Conservation (phyloP, 2,329 filamentous ascomycete genomes). For the Claviceps spartinae region DNA sequence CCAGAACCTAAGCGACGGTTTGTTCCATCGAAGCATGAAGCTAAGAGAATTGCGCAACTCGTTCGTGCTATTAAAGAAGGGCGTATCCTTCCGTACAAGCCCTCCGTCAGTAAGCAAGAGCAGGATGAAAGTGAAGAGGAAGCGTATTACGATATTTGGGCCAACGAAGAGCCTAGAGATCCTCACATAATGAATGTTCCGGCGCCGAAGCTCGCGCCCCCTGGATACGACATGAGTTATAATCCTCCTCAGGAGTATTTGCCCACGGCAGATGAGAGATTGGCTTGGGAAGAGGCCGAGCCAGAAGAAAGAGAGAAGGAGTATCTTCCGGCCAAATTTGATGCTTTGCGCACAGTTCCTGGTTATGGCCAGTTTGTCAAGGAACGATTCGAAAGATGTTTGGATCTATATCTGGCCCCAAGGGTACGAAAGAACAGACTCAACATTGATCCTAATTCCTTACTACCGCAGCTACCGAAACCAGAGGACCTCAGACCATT, state of each 20-base stretch:
- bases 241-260: conserved; percentile 93
- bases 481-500: conserved; percentile 92
- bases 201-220: conserved; percentile 83
- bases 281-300: conserved; percentile 73
- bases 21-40: conserved; percentile 91
- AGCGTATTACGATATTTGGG: conserved; percentile 82
- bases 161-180: conserved; percentile 70
- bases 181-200: conserved; percentile 90
- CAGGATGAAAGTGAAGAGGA: conserved; percentile 60
- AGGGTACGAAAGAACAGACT: conserved; percentile 84
- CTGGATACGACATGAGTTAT: conserved; percentile 90
- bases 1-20: conserved; percentile 95
- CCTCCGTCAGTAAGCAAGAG: conserved; percentile 51
- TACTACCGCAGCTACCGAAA: conserved; percentile 83
- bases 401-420: conserved; percentile 91
- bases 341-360: conserved; percentile 78
- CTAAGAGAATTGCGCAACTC: conserved; percentile 92
- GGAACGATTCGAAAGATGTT: conserved; percentile 87
- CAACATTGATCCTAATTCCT: conserved; percentile 88
- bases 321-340: conserved; percentile 71
- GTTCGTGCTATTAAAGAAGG: conserved; percentile 92
- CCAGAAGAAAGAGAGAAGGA: conserved; percentile 85
- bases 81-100: conserved; percentile 79
- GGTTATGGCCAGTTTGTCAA: conserved; percentile 85
- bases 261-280: conserved; percentile 70